Evolutionary conservation across 2,329 filamentous ascomycete genomes (phyloP).

Genomic region (Talaromyces sp.): DNA sequence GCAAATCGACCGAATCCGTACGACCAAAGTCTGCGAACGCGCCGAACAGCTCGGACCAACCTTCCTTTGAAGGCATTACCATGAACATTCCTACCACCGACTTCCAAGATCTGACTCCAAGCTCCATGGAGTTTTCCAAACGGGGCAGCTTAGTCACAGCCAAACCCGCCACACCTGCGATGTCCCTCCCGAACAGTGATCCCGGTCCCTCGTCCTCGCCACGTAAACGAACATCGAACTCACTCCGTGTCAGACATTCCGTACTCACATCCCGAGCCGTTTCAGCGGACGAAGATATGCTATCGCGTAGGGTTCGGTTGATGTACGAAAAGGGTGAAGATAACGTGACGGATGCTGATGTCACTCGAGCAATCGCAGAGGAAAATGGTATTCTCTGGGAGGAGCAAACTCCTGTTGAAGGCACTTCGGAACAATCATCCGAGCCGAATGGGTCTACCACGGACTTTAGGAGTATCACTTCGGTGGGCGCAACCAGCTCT

Average conservation of each 20-base stretch:
- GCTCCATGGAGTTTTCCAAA: slow-evolving; percentile 57
- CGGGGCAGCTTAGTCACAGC: slow-evolving; percentile 59
- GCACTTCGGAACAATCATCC: slow-evolving; percentile 26
- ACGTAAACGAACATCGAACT: slow-evolving; percentile 33
- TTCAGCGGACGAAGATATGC: slow-evolving; percentile 62
- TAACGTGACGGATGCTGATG: slow-evolving; percentile 45
- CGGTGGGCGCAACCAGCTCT: slow-evolving; percentile 30
- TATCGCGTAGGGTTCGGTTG: slow-evolving; percentile 60
- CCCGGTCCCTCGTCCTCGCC: slow-evolving; percentile 1
- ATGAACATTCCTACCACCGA: slow-evolving; percentile 55
- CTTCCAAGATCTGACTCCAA: slow-evolving; percentile 52
- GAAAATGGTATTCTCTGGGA: slow-evolving; percentile 43
- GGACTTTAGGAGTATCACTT: slow-evolving; percentile 29
- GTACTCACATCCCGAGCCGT: slow-evolving; percentile 48
- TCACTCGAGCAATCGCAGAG: slow-evolving; percentile 35
- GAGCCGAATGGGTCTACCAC: slow-evolving; percentile 28
- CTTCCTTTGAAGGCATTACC: slow-evolving; percentile 49
- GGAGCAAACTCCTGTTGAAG: slow-evolving; percentile 31
- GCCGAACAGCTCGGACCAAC: slow-evolving; percentile 27
- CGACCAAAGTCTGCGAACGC: slow-evolving; percentile 32
- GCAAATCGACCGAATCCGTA: slow-evolving; percentile 34
- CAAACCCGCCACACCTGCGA: slow-evolving; percentile 36
- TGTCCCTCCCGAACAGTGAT: slow-evolving; percentile 25
- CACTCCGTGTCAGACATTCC: slow-evolving; percentile 36
- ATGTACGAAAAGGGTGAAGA: slow-evolving; percentile 64